Base-by-base conservation (phyloP, 2,329 filamentous ascomycete genomes). In the Davidsoniella australis region DNA sequence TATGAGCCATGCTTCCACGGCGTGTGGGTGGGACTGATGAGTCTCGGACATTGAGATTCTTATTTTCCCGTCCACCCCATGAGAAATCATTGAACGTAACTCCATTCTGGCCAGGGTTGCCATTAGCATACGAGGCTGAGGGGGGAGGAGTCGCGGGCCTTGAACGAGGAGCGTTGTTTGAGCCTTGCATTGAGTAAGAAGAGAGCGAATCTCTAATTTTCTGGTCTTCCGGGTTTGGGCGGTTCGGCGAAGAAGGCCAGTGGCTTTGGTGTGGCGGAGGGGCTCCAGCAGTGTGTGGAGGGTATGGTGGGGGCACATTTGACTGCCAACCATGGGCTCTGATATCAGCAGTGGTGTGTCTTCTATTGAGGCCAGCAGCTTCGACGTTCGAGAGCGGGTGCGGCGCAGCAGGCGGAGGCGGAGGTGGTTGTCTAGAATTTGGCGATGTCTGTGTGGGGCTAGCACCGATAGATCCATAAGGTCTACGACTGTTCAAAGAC, bases 281-380 rank as follows among this genome's bases (percentile, higher is more conserved):
- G 78, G 53, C 37, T 59, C 83, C 9, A 80, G 83, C 4, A 81
- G 82, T 23, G 75, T 70, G 40, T 54, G 56, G 18, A n/a, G n/a
- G 36, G 39, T 37, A 12, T 48, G 39, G 24, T 2, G 51, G 44
- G 37, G 50, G 39, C 26, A 69, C 66, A 45, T 65, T 70, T 6
- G 70, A 71, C 54, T 79, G 80, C 78, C 84, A 89, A 37, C 41
- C 47, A 17, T 18, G 18, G 57, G 88, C 82, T 48, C 91, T 81
- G 57, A 98, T 96, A 61, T 98, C 91, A 52, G 91, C 91, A 38
- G 88, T 89, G 1, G 91, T 98, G 64, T 98, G 91, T 54, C 89
- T 78, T 55, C 89, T 80, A 58, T 78, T 87, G 50, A 77, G 74
- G 36, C 80, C 77, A 33, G 77, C 74, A 23, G 74, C 71, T 57